A percentile compares a stretch with the other conserved stretches of the same genome.
Evolutionary conservation across 805 yeast genomes (phyloP).

Genomic region (Sungouiella blattae): DNA sequence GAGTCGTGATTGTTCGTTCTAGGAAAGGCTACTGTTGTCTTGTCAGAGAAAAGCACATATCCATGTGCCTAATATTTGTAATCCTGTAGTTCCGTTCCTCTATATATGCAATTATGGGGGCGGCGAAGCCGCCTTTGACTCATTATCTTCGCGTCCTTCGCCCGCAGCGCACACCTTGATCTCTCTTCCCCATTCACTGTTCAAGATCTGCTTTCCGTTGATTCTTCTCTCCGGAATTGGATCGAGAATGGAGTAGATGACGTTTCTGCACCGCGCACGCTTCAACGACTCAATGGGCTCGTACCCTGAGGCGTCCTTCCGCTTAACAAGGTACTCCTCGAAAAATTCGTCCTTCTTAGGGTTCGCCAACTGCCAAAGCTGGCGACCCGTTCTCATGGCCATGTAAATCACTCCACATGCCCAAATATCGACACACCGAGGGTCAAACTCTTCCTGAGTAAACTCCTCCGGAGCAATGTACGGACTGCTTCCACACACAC

Average conservation of each 20-base stretch:
- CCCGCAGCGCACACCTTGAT: slow-evolving; percentile 77
- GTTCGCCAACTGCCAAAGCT: slow-evolving; percentile 83
- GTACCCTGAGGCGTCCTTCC: slow-evolving; percentile 82
- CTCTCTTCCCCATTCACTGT: slow-evolving; percentile 95
- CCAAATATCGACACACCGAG: slow-evolving; percentile 84
- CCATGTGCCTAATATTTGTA: too few species aligned
- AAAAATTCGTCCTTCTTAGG: slow-evolving; percentile 75
- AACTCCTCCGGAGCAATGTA: slow-evolving; percentile 91
- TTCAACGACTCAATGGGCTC: slow-evolving; percentile 87
- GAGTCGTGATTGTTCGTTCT: too few species aligned
- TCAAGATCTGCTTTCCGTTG: slow-evolving; percentile 81
- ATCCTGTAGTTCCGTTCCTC: too few species aligned
- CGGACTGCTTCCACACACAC: slow-evolving; percentile 83
- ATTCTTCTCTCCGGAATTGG: slow-evolving; percentile 87
- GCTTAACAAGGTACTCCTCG: slow-evolving; percentile 65
- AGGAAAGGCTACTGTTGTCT: too few species aligned
- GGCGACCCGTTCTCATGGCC: slow-evolving; percentile 94
- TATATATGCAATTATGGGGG: not conserved
- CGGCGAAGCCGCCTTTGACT: not conserved
- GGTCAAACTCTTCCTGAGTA: slow-evolving; percentile 63
- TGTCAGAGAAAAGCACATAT: too few species aligned
- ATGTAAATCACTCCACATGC: slow-evolving; percentile 89
- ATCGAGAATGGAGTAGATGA: slow-evolving; percentile 87
- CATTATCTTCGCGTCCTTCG: slow-evolving; percentile 22
- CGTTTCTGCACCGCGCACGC: slow-evolving; percentile 87